Evolutionary conservation across 2,329 filamentous ascomycete genomes (phyloP).

Genomic region (Diaporthe sp.): DNA sequence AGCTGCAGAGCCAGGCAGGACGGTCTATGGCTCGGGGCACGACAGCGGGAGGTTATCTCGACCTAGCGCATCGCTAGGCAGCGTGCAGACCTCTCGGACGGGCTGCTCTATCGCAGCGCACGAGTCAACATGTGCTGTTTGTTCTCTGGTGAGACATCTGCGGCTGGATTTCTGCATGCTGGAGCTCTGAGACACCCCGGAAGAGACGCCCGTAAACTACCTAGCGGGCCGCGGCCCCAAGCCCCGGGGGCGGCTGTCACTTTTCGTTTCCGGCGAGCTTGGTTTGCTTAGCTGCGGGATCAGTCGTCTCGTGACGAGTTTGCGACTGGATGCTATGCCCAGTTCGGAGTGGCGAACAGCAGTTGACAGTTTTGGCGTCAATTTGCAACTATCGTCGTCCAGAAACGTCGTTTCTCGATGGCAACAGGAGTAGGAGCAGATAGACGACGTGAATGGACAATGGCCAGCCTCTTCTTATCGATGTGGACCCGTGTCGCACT

Average conservation of each 20-base stretch:
- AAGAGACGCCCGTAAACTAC: not conserved
- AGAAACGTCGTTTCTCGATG: not conserved
- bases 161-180: not conserved
- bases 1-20: not conserved
- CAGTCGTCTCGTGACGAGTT: constrained; percentile 16
- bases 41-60: constrained; percentile 13
- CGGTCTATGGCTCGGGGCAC: not conserved
- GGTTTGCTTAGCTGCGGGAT: constrained; percentile 11
- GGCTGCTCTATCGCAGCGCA: not conserved
- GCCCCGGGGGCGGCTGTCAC: constrained; percentile 16
- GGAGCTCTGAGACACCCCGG: constrained; percentile 14
- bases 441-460: not conserved
- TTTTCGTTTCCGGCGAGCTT: constrained; percentile 26
- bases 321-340: not conserved
- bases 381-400: constrained; percentile 9
- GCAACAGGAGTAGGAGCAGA: too few relatives aligned
- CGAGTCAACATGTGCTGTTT: constrained; percentile 8
- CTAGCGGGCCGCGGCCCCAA: constrained; percentile 13
- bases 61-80: constrained; percentile 1
- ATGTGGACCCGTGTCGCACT: not conserved
- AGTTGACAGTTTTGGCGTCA: not conserved
- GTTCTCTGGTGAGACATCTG: constrained; percentile 19
- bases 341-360: constrained; percentile 14
- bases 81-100: not conserved
- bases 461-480: not conserved